Evolutionary conservation across 345 rosid genomes (phyloP).

Genomic region (Populus ilicifolia): DNA sequence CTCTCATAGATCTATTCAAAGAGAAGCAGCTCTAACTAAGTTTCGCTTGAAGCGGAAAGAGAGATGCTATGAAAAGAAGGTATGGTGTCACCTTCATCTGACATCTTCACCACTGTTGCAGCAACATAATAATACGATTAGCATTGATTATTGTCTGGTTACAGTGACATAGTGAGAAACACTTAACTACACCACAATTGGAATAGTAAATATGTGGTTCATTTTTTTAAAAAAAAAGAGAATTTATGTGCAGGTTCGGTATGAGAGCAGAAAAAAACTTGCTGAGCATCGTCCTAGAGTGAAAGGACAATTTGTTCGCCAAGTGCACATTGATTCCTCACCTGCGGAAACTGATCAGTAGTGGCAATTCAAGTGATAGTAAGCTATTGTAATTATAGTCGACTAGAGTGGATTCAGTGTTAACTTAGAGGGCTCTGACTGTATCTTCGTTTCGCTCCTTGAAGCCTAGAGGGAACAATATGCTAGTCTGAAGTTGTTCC

Average conservation of each 20-base stretch:
- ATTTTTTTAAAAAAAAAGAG: background rate
- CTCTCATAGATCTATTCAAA: slow-evolving; percentile 47
- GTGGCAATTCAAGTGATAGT: slow-evolving; percentile 10
- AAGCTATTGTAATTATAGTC: background rate
- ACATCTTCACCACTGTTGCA: background rate
- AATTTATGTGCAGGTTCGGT: slow-evolving; percentile 52
- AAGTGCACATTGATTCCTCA: slow-evolving; percentile 23
- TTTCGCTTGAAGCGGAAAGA: slow-evolving; percentile 94
- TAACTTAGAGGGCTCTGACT: background rate
- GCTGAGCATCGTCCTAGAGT: slow-evolving; percentile 77
- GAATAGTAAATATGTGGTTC: background rate
- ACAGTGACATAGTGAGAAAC: background rate
- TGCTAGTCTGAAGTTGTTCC: background rate
- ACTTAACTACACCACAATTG: background rate
- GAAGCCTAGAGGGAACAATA: background rate
- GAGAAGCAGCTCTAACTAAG: slow-evolving; percentile 85
- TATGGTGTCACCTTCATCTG: slow-evolving; percentile 10
- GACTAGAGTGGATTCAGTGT: background rate
- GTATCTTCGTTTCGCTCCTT: background rate
- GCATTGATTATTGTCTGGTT: background rate
- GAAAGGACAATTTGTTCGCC: slow-evolving; percentile 76
- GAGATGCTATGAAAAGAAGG: slow-evolving; percentile 93
- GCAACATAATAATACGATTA: background rate
- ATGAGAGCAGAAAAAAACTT: slow-evolving; percentile 67
- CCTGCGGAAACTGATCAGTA: slow-evolving; percentile 26